Evolutionary conservation across 2,329 filamentous ascomycete genomes (phyloP).

Genomic region (Rasamsonia emersonii): DNA sequence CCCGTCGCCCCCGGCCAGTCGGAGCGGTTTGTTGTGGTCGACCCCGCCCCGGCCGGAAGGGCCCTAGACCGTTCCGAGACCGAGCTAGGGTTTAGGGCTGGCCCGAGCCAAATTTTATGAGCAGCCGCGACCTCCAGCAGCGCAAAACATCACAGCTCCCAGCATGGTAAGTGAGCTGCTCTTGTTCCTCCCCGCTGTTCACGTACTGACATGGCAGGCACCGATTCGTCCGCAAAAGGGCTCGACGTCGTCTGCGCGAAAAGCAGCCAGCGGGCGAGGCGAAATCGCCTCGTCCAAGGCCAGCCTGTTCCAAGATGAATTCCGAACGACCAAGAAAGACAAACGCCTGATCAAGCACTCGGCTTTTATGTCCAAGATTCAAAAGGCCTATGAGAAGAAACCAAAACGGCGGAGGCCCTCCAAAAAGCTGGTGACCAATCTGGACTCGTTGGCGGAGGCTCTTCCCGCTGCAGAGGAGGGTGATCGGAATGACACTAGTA

Average conservation of each 20-base stretch:
- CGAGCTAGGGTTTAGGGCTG: too few species aligned
- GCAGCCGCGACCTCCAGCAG: too few species aligned
- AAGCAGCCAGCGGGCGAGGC: constrained; percentile 9
- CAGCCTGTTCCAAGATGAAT: constrained; percentile 33
- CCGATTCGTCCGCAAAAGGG: constrained; percentile 5
- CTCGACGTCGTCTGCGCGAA: constrained; percentile 3
- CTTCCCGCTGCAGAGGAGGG: constrained; percentile 55
- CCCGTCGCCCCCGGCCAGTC: too few species aligned
- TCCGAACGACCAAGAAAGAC: constrained; percentile 69
- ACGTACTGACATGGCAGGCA: constrained; percentile 5
- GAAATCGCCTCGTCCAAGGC: constrained; percentile 6
- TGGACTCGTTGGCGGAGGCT: constrained; percentile 71
- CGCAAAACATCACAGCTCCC: too few species aligned
- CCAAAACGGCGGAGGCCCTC: constrained; percentile 59
- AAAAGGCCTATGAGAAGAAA: constrained; percentile 49
- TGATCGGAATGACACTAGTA: constrained; percentile 36
- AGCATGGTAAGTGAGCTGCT: neutral
- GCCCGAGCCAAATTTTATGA: too few species aligned
- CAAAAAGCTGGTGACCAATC: constrained; percentile 69
- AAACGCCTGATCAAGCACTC: constrained; percentile 77
- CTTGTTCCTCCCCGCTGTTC: neutral
- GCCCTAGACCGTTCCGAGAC: too few species aligned
- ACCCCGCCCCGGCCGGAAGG: too few species aligned
- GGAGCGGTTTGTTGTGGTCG: too few species aligned
- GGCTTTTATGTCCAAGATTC: constrained; percentile 66